Evolutionary conservation across 2,329 filamentous ascomycete genomes (phyloP), one percentile per base, ranked within the genome.

Genomic region (Aspergillus proliferans): DNA sequence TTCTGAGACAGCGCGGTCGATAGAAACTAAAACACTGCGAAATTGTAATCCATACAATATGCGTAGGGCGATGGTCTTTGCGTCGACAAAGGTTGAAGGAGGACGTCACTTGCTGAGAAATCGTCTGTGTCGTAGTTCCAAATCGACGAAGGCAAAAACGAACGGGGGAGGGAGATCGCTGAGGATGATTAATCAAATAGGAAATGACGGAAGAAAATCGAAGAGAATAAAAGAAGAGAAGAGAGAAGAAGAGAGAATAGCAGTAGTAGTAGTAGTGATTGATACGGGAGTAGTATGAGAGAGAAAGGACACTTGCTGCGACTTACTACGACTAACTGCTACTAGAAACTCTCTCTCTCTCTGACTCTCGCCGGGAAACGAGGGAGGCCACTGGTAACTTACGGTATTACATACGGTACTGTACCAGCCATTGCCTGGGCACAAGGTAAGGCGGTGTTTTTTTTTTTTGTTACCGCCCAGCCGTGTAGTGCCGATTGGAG

Each of bases 11-110:
- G 26, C 26, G 26, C 10, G 26, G 26, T 30, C 26, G 10, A 30
- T 30, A 30, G 4, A 30, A 30, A 30, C 24, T 26, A 43, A 43
- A 30, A 30, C n/a, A 9, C 26, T 28, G 30, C 14, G 43, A 18
- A 33, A 21, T 36, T n/a, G 34, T 22, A 46, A 46, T 39, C n/a
- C 33, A 46, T 39, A 46, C 30, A 46, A 34, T 39, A 19, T 5
- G 19, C 10, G 38, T 19, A 18, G 18, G 18, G n/a, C 38, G 38
- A 40, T 19, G 38, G 15, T 40, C 15, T 15, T 40, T 21, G 38
- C 34, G 34, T 15, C 15, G 34, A 36, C 14, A 36, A 36, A 36
- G 34, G 18, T 21, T 40, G 38, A 19, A 21, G 38, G 19, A 19
- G 38, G 15, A 40, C 38, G 38, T 19, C 34, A 36, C 34, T 38